These are phyloP conservation scores for Globisporangium emineosum DNA, from an alignment of 352 stramenopile genomes.

Conservation along the genomic window DNA sequence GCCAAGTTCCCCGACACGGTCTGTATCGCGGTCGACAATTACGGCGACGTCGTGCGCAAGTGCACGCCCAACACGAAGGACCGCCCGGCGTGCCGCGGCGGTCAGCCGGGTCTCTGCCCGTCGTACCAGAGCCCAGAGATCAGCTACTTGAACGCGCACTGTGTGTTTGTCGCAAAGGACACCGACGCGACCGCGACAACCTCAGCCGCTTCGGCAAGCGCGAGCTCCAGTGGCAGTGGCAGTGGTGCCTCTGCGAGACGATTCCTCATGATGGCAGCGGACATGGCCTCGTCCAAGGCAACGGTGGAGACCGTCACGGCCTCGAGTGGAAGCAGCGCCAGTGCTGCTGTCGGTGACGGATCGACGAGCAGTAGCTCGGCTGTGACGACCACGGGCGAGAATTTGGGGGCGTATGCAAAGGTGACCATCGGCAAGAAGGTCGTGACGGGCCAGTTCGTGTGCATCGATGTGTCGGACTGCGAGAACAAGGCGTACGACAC, in stretches of 20 bases:
- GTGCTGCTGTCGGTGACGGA: slow-evolving; percentile 6
- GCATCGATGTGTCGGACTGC: slow-evolving; percentile 57
- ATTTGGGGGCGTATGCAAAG: slow-evolving; percentile 37
- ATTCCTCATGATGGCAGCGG: slow-evolving; percentile 13
- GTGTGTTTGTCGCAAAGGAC: slow-evolving; percentile 75
- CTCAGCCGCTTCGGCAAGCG: slow-evolving; percentile 11
- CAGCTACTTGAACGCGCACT: slow-evolving; percentile 81
- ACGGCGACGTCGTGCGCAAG: slow-evolving; percentile 68
- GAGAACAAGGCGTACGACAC: slow-evolving; percentile 44
- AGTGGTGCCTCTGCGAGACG: neutral
- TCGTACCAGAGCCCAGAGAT: slow-evolving; percentile 73
- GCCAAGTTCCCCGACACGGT: slow-evolving; percentile 60
- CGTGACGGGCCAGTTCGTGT: slow-evolving; percentile 53
- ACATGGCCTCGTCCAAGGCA: slow-evolving; percentile 14
- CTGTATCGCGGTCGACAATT: slow-evolving; percentile 79
- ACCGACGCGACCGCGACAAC: slow-evolving; percentile 4
- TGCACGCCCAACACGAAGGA: slow-evolving; percentile 80
- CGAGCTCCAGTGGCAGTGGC: slow-evolving; percentile 13
- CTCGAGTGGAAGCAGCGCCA: slow-evolving; percentile 1
- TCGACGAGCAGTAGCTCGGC: slow-evolving; percentile 4
- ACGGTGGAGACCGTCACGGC: slow-evolving; percentile 4
- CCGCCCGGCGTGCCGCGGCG: slow-evolving; percentile 69
- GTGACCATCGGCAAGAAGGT: slow-evolving; percentile 49
- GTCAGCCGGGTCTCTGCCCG: slow-evolving; percentile 66
- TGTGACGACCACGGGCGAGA: slow-evolving; percentile 23